Base-by-base conservation (phyloP, 1,139 yeast genomes). In the Chernovozyma aurita region DNA sequence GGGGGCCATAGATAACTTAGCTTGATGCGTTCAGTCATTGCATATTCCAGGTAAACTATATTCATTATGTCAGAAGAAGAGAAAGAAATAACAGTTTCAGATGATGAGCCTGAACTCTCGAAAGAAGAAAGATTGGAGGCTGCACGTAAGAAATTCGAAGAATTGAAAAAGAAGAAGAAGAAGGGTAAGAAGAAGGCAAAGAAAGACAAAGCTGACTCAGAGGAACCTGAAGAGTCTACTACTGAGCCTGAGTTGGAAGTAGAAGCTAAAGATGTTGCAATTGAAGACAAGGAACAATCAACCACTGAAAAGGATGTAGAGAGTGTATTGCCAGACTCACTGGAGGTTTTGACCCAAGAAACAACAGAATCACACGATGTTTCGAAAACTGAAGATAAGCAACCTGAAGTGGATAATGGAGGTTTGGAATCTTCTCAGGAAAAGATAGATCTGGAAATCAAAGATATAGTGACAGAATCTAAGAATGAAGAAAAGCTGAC, bases 131-230 rank as follows among this genome's bases (percentile, higher is more conserved):
- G 78, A 53, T 61, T 80, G 35, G 84, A 78, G 42, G 78, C 78
- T 1, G 86, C 86, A 12, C 70, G 78, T 49, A 78, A 77, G 60
- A 72, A 75, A 53, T 76, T 71, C 47, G 84, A 78, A 42, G 81
- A 78, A 44, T 59, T 78, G 64, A 79, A 80, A 65, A 76, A 74
- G 63, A 73, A 76, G 55, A 74, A 74, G 54, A 74, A 73, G 56
- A 65, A 66, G 61, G 54, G 55, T 46, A 63, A 61, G 55, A 53
- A 57, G 48, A 59, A 56, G 48, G 52, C 50, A 42, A 46, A 47
- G 47, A 52, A 50, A 44, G 47, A 43, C 25, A 46, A 42, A 15
- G 52, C 46, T 18, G 48, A 40, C 17, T 34, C 38, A 14, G 45
- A 44, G 17, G 53, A 41, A 16, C 45, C 36, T 20, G 47, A 39